phyloP scores from a whole-genome alignment of 2,329 filamentous ascomycete genomes.

The Ambrosiella cleistominuta region DNA sequence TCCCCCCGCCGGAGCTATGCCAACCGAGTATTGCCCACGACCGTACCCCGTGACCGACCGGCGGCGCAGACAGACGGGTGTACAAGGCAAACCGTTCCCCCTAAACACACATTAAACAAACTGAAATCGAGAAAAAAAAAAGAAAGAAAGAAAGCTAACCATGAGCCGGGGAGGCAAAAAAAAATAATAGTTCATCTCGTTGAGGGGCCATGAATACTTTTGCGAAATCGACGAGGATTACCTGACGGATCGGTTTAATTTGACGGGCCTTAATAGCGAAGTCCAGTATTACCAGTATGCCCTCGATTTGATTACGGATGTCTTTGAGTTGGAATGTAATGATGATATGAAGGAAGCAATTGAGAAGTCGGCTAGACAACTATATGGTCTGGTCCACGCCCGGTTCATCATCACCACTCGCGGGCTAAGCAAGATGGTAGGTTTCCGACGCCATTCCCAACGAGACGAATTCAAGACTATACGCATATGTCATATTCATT shows the following conservation, averaged over 20 bases:
- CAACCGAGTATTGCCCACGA: too few species aligned
- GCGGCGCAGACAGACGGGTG: too few species aligned
- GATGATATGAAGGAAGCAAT: slow-evolving; percentile 97
- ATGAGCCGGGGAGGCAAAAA: background rate
- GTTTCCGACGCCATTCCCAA: slow-evolving; percentile 15
- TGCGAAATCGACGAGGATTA: slow-evolving; percentile 99
- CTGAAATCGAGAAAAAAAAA: background rate
- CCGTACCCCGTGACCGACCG: too few species aligned
- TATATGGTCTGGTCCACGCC: slow-evolving; percentile 91
- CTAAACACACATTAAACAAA: background rate
- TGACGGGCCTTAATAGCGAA: slow-evolving; percentile 91
- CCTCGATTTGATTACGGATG: slow-evolving; percentile 88
- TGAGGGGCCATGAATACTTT: slow-evolving; percentile 95
- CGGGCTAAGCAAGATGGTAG: slow-evolving; percentile 88
- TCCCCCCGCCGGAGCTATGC: too few species aligned
- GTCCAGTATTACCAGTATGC: slow-evolving; percentile 99
- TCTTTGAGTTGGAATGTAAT: slow-evolving; percentile 96
- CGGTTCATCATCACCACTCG: slow-evolving; percentile 93
- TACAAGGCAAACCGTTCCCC: too few species aligned
- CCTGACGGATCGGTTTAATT: slow-evolving; percentile 91
- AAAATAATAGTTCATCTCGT: slow-evolving; percentile 71
- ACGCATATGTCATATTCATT: background rate
- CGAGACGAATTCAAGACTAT: background rate
- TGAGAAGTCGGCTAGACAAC: slow-evolving; percentile 86
- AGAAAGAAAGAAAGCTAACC: background rate